Evolutionary conservation across 2,329 filamentous ascomycete species (phyloP).

Genomic region (Fusarium stilboides): DNA sequence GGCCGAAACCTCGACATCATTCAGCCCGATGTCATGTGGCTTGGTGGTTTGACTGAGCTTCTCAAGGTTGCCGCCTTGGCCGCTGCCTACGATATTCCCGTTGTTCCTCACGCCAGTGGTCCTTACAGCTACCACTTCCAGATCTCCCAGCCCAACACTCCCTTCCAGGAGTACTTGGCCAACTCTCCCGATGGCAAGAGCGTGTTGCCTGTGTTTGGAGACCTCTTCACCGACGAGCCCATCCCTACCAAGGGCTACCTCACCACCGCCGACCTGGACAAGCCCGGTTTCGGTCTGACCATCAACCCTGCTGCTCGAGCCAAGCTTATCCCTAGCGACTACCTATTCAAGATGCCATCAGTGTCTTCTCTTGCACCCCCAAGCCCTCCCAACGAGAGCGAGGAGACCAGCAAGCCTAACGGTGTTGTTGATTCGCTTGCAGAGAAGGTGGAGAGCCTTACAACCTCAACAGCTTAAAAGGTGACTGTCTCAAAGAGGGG

Average conservation of each 20-base stretch:
- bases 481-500: not conserved
- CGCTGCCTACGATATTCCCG: slow-evolving; percentile 92
- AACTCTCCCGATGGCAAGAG: slow-evolving; percentile 93
- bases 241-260: slow-evolving; percentile 88
- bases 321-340: slow-evolving; percentile 82
- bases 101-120: slow-evolving; percentile 94
- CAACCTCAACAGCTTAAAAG: slow-evolving; percentile 40
- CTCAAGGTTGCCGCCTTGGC: slow-evolving; percentile 92
- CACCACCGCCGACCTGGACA: slow-evolving; percentile 84
- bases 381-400: slow-evolving; percentile 45
- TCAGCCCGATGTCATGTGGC: slow-evolving; percentile 98
- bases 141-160: slow-evolving; percentile 91
- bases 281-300: slow-evolving; percentile 91
- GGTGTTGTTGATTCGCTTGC: slow-evolving; percentile 53
- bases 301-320: slow-evolving; percentile 81
- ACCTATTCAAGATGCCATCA: slow-evolving; percentile 79
- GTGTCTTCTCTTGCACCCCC: slow-evolving; percentile 59
- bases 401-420: slow-evolving; percentile 30
- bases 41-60: slow-evolving; percentile 92
- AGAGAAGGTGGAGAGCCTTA: slow-evolving; percentile 55
- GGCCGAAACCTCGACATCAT: slow-evolving; percentile 93
- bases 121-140: slow-evolving; percentile 98
- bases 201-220: slow-evolving; percentile 91
- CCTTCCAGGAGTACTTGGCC: slow-evolving; percentile 96
- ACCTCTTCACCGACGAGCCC: slow-evolving; percentile 91